Conservation (phyloP, 257 asterid species). For the Petrea volubilis region DNA sequence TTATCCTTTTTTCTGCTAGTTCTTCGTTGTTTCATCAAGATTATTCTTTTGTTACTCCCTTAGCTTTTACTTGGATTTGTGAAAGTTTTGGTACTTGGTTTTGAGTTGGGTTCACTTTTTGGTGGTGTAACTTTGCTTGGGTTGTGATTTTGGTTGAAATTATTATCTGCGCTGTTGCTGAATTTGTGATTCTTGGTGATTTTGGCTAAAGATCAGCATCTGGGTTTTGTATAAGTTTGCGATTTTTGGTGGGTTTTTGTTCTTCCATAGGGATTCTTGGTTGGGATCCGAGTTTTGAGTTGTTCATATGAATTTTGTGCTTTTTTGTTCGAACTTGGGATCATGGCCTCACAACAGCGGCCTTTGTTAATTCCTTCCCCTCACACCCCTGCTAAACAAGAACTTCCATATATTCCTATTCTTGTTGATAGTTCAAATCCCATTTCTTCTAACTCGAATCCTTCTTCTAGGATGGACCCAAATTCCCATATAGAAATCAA, state of each 20-base stretch:
- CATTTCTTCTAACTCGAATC: slow-evolving; percentile 25
- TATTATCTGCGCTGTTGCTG: slow-evolving; percentile 25
- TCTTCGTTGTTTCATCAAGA: slow-evolving; percentile 15
- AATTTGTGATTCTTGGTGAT: slow-evolving; percentile 17
- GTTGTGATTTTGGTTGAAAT: slow-evolving; percentile 28
- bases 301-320: slow-evolving; percentile 26
- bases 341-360: slow-evolving; percentile 42
- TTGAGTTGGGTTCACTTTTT: slow-evolving; percentile 17
- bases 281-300: slow-evolving; percentile 15
- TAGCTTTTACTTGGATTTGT: not conserved
- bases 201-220: not conserved
- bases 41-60: not conserved
- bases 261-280: not conserved
- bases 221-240: slow-evolving; percentile 6
- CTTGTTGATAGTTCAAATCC: slow-evolving; percentile 39
- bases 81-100: not conserved
- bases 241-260: slow-evolving; percentile 8
- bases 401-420: slow-evolving; percentile 38
- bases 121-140: not conserved
- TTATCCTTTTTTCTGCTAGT: slow-evolving; percentile 1
- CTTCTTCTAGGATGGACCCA: slow-evolving; percentile 51
- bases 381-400: slow-evolving; percentile 31
- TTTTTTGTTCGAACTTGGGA: slow-evolving; percentile 36
- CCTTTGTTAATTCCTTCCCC: slow-evolving; percentile 45
- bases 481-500: slow-evolving; percentile 41